Base-by-base conservation (phyloP, 1,284 basidiomycete species). In the Coniferiporia weirii region DNA sequence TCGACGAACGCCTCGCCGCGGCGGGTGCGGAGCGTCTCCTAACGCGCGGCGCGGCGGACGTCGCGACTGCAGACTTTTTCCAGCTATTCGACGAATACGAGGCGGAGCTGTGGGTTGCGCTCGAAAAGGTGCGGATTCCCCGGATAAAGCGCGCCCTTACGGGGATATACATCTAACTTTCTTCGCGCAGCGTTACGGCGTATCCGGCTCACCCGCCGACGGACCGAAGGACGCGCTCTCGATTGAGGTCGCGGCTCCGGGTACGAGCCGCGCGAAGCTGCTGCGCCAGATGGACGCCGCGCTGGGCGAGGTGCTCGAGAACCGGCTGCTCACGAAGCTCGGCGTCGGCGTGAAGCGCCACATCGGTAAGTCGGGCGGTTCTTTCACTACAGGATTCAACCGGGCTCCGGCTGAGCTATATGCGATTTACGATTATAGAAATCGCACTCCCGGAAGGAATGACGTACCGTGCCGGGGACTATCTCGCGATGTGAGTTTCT, bases 81-180 rank as follows among this genome's bases (percentile, higher is more conserved):
- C 73, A 77, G 64, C 64, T 59, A 3, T 81, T 80, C 60, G 79
- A 81, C 57, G 71, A 72, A 32, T 81, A 76, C 70, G 73, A 76
- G 61, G 68, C 65, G 3, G 64, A 68, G 48, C 65, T 81, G 1
- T 82, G 79, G 79, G 63, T 67, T 52, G 63, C 67, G 4, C 64
- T 81, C 45, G 64, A 67, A 2, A 64, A 72, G 67, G 74, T 76
- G 47, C 8, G 54, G 50, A 44, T 27, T 27, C 27, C 27, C 27
- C 27, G n/a, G n/a, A n/a, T n/a, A n/a, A n/a, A n/a, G n/a, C n/a
- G n/a, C 5, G 2, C 27, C 5, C 5, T 27, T 27, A 27, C 27
- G 5, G 2, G 5, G 5, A 5, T 27, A 27, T 27, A 27, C 27
- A 27, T 3, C 27, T 27, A 5, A 27, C 9, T 38, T 8, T 45